A percentile compares a stretch with the other conserved stretches of the same genome.
phyloP scores from a whole-genome alignment of 305 asterid genomes.

The Solanum hybrid region DNA sequence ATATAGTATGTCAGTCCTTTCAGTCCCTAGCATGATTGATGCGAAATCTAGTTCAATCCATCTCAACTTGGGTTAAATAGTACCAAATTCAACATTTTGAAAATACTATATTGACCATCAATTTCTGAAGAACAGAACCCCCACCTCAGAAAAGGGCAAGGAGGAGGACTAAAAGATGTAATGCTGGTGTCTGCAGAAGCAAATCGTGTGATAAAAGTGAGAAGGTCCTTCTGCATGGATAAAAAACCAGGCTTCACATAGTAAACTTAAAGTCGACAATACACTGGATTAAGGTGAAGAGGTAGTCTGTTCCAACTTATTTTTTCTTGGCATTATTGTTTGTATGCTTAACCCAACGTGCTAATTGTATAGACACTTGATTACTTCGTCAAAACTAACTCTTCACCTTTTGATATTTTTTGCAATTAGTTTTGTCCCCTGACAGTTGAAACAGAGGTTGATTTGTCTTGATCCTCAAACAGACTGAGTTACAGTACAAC shows the following conservation, averaged over 20 bases:
- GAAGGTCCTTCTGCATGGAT: background rate
- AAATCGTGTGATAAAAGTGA: background rate
- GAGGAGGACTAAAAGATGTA: background rate
- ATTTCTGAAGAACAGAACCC: background rate
- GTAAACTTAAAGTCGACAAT: background rate
- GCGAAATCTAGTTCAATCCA: background rate
- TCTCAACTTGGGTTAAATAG: background rate
- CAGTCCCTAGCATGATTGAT: background rate
- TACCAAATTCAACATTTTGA: slow-evolving; percentile 1
- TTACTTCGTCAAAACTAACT: background rate
- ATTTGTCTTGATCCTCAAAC: background rate
- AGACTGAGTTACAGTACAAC: background rate
- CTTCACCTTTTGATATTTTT: background rate
- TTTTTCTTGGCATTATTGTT: background rate
- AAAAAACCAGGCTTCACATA: background rate
- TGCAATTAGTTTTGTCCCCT: background rate
- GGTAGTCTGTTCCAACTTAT: background rate
- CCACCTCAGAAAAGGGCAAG: background rate
- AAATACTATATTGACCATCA: background rate
- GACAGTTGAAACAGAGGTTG: background rate
- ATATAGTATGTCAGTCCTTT: background rate
- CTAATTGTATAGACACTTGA: background rate
- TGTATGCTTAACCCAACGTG: background rate
- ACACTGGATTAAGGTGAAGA: background rate
- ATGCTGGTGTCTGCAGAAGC: background rate